A percentile compares a stretch with the other conserved stretches of the same genome.
phyloP scores from a whole-genome alignment of 2,329 filamentous ascomycete species.

The Neurospora crassa region DNA sequence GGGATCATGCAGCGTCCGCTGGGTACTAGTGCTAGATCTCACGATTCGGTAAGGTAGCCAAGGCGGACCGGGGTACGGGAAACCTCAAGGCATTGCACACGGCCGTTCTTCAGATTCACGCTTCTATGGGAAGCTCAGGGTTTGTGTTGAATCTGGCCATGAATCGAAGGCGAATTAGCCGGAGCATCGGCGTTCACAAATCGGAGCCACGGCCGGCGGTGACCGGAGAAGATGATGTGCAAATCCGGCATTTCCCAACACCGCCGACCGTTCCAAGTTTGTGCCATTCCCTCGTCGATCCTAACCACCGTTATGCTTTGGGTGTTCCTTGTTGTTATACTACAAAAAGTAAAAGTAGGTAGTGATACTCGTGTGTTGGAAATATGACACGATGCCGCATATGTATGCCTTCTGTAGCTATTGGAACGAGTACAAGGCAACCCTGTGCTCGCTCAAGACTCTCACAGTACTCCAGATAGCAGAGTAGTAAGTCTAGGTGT shows the following conservation, averaged over 20 bases:
- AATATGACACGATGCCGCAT: not conserved
- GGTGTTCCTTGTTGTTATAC: constrained; percentile 8
- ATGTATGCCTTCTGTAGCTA: not conserved
- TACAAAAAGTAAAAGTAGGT: not conserved
- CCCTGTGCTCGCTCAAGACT: not conserved
- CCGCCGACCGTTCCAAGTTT: not conserved
- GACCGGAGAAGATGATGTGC: not conserved
- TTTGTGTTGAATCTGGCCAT: not conserved
- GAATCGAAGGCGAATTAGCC: not conserved
- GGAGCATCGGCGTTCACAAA: not conserved
- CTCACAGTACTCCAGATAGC: not conserved
- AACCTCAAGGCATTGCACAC: not conserved
- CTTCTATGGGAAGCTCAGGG: not conserved
- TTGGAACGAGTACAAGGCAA: not conserved
- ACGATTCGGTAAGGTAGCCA: not conserved
- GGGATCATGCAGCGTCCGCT: not conserved
- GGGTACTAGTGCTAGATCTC: not conserved
- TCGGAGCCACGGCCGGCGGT: not conserved
- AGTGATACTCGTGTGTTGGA: not conserved
- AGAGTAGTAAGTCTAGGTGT: not conserved
- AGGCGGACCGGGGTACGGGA: not conserved
- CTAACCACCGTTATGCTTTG: constrained; percentile 9
- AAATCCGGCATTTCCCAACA: not conserved
- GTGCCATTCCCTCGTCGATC: constrained; percentile 9
- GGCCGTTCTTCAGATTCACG: not conserved